A percentile compares a stretch with the other conserved stretches of the same genome.
These are phyloP conservation scores for Pestalotiopsis sp. DNA, from an alignment of 2,329 filamentous ascomycete genomes.

Conservation along the genomic window DNA sequence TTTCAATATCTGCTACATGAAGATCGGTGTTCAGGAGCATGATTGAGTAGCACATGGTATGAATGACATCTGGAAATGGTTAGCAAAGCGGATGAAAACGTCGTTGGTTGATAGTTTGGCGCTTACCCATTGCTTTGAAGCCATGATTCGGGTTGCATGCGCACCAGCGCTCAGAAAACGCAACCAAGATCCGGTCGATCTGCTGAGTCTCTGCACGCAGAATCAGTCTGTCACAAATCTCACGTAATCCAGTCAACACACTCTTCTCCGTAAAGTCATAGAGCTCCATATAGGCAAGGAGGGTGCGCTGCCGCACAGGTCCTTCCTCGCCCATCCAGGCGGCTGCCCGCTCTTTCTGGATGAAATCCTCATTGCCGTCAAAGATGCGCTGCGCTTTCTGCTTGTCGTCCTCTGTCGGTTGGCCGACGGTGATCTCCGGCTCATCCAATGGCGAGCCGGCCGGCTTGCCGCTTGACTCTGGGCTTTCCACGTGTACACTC, in stretches of 20 bases:
- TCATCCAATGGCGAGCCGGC: slow-evolving; percentile 53
- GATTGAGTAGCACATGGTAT: slow-evolving; percentile 96
- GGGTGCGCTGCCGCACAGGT: slow-evolving; percentile 57
- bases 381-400: slow-evolving; percentile 82
- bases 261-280: slow-evolving; percentile 85
- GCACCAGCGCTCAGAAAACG: slow-evolving; percentile 89
- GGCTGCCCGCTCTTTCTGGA: slow-evolving; percentile 78
- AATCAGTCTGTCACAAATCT: slow-evolving; percentile 79
- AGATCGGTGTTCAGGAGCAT: slow-evolving; percentile 95
- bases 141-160: slow-evolving; percentile 90
- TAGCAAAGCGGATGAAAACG: neutral
- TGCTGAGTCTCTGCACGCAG: slow-evolving; percentile 94
- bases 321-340: slow-evolving; percentile 85
- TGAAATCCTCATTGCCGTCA: slow-evolving; percentile 80
- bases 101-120: slow-evolving; percentile 28
- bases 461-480: slow-evolving; percentile 39
- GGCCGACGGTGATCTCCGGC: slow-evolving; percentile 59
- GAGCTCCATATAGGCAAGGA: slow-evolving; percentile 85
- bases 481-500: slow-evolving; percentile 51
- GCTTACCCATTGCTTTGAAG: slow-evolving; percentile 83
- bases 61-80: slow-evolving; percentile 73
- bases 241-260: slow-evolving; percentile 76
- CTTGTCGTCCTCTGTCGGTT: slow-evolving; percentile 69
- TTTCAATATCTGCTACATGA: slow-evolving; percentile 91
- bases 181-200: slow-evolving; percentile 89